phyloP scores from a whole-genome alignment of 129 eudicot genomes.

The sunflower (Helianthus annuus) region HanXRQr2.0-SUNRISE NC_035436.2:173736287-173736786 shows the following conservation, averaged over 20 bases:
- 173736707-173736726: no score
- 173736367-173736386: neutral
- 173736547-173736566: neutral
- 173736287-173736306: neutral
- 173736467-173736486: neutral
- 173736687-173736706: no score
- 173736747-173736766: no score
- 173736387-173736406: neutral
- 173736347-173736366: neutral
- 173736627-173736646: neutral
- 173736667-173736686: neutral
- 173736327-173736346: neutral
- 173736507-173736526: neutral
- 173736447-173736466: neutral
- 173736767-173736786: no score
- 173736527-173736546: neutral
- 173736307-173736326: neutral
- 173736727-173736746: no score
- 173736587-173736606: neutral
- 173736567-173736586: neutral
- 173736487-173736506: neutral
- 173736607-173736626: neutral
- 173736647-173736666: neutral
- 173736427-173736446: no score
- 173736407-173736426: neutral